phyloP scores from a whole-genome alignment of 495 filamentous ascomycete genomes.

The Mytilinidion resinicola region DNA sequence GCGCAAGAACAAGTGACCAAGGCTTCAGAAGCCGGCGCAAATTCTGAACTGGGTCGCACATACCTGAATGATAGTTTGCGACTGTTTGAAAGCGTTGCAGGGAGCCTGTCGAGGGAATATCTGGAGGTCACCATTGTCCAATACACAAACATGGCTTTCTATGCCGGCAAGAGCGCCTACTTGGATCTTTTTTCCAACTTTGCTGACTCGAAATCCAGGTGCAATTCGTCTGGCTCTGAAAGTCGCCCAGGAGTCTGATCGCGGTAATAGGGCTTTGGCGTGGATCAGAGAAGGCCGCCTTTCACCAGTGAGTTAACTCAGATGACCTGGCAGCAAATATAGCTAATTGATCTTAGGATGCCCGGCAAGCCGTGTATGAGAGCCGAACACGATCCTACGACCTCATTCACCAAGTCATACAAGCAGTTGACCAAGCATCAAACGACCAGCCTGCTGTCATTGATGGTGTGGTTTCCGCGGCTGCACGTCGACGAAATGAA shows the following conservation, averaged over 20 bases:
- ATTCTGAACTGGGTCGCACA: constrained; percentile 69
- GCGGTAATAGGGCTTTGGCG: constrained; percentile 69
- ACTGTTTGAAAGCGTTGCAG: constrained; percentile 81
- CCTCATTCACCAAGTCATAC: constrained; percentile 69
- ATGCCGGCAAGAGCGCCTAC: constrained; percentile 46
- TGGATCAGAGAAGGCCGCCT: constrained; percentile 65
- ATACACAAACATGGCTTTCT: constrained; percentile 77
- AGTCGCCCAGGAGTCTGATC: constrained; percentile 74
- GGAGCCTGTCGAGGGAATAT: constrained; percentile 71
- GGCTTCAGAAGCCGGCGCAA: constrained; percentile 68
- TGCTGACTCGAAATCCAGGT: constrained; percentile 39
- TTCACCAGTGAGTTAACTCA: constrained; percentile 41
- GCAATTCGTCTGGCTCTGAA: constrained; percentile 83
- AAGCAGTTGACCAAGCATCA: constrained; percentile 64
- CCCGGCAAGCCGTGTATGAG: constrained; percentile 57
- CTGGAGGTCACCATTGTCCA: constrained; percentile 68
- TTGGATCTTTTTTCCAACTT: not conserved
- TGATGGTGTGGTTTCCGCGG: constrained; percentile 69
- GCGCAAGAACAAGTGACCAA: constrained; percentile 89
- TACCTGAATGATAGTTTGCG: constrained; percentile 82
- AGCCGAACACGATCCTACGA: constrained; percentile 74
- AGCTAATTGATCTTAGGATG: constrained; percentile 54
- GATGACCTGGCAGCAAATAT: not conserved
- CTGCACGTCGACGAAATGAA: constrained; percentile 72
- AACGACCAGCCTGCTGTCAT: constrained; percentile 59